Conservation (phyloP, 306 rosid genomes). For the Fagus crenata region DNA sequence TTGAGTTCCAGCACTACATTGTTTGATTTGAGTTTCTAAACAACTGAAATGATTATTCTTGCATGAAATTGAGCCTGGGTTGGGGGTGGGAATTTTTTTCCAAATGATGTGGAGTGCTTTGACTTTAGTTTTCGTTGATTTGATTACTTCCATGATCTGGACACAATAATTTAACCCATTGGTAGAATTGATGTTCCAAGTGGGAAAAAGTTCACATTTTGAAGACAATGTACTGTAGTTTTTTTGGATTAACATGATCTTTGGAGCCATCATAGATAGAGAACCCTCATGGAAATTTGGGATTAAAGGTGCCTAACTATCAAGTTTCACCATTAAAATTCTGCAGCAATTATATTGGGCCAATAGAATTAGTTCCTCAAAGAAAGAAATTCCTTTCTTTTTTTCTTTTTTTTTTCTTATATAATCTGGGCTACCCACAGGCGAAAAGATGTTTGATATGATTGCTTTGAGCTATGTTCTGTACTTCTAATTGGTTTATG, state of each 20-base stretch:
- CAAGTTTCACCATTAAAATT: too few relatives aligned
- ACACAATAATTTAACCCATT: neutral
- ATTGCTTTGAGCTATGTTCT: slow-evolving; percentile 3
- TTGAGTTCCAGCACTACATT: neutral
- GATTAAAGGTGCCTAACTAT: neutral
- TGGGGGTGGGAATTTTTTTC: neutral
- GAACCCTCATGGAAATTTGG: neutral
- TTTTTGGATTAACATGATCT: neutral
- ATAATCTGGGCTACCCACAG: neutral
- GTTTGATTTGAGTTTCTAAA: neutral
- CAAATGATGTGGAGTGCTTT: neutral
- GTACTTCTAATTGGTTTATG: too few relatives aligned
- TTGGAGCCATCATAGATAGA: neutral
- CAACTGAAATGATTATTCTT: neutral
- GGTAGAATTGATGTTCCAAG: neutral
- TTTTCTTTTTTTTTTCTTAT: too few relatives aligned
- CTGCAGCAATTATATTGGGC: too few relatives aligned
- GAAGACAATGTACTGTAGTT: neutral
- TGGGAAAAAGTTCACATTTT: neutral
- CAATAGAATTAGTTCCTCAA: too few relatives aligned
- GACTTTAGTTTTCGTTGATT: neutral
- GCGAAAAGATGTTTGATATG: neutral
- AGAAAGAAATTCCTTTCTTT: neutral
- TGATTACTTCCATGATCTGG: too few relatives aligned
- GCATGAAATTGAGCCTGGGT: neutral